Evolutionary conservation across 805 yeast genomes (phyloP).

Genomic region (Kodamaea neixiangensis): DNA sequence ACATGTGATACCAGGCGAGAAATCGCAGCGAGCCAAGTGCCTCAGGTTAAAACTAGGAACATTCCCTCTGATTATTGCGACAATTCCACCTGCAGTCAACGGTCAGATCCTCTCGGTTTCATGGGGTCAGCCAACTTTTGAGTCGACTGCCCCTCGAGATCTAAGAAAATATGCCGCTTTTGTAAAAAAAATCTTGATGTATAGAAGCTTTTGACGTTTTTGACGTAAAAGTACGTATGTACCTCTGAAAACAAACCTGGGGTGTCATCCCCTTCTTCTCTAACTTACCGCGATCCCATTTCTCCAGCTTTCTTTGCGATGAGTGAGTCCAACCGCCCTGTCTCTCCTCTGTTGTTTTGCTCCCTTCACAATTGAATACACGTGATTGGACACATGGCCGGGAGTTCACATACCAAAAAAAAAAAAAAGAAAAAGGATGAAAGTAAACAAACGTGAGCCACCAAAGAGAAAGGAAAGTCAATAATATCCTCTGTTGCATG

Average conservation of each 20-base stretch:
- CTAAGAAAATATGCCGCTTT: constrained; percentile 2
- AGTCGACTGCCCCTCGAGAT: neutral
- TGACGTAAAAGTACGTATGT: constrained; percentile 1
- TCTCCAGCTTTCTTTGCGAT: neutral
- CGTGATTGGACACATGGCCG: neutral
- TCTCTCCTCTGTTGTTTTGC: neutral
- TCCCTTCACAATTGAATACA: neutral
- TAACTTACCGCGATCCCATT: neutral
- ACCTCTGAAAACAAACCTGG: neutral
- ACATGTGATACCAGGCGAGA: neutral
- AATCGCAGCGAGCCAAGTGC: neutral
- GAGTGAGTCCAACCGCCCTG: neutral
- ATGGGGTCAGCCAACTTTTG: neutral
- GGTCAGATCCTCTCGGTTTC: neutral
- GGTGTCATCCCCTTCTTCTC: neutral
- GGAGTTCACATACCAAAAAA: neutral
- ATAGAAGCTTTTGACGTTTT: neutral
- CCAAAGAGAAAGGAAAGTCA: neutral
- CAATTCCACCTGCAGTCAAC: neutral
- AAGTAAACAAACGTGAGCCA: neutral
- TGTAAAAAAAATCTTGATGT: neutral
- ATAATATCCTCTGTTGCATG: neutral
- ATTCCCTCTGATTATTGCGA: neutral
- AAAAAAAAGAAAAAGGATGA: neutral
- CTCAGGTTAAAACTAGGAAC: neutral